Conservation (phyloP, 1,284 basidiomycete genomes). For the Trichosporon ovoides region DNA sequence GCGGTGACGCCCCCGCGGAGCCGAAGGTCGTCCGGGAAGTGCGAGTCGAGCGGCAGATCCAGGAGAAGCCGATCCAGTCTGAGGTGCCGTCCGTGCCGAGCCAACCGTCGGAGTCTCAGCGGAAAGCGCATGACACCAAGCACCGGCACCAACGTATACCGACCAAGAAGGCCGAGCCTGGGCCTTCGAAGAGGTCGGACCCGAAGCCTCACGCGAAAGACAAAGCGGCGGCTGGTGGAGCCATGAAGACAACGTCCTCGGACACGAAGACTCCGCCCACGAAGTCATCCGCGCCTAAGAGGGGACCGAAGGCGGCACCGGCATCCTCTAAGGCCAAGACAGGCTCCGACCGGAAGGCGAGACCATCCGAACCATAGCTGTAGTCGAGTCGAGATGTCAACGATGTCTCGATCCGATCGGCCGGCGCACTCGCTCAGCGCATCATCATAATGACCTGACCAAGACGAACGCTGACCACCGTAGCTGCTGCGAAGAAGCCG, state of each 20-base stretch:
- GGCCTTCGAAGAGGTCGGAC: not conserved
- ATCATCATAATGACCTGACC: not conserved
- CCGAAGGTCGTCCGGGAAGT: conserved; percentile 17
- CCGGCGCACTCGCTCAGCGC: conserved; percentile 13
- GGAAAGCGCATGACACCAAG: not conserved
- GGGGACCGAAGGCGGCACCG: not conserved
- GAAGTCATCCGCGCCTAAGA: not conserved
- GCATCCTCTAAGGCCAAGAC: conserved; percentile 1
- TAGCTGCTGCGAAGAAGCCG: conserved; percentile 26
- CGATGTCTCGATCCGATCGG: conserved; percentile 16
- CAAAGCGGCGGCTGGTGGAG: not conserved
- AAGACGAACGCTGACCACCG: conserved; percentile 19
- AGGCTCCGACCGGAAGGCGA: not conserved
- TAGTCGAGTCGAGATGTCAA: conserved; percentile 24
- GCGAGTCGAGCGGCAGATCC: conserved; percentile 4
- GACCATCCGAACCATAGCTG: conserved; percentile 13
- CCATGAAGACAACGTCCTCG: not conserved
- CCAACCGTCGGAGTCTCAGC: conserved; percentile 3
- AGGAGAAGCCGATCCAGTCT: not conserved
- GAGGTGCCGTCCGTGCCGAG: conserved; percentile 4
- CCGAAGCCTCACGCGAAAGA: not conserved
- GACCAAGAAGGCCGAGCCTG: not conserved
- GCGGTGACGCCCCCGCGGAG: conserved; percentile 9
- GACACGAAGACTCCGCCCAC: not conserved
- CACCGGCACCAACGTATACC: not conserved